Percentiles rank a stretch among this genome's conserved stretches.
phyloP scores from a whole-genome alignment of 2,329 filamentous ascomycete genomes.

The Fusarium sp. region DNA sequence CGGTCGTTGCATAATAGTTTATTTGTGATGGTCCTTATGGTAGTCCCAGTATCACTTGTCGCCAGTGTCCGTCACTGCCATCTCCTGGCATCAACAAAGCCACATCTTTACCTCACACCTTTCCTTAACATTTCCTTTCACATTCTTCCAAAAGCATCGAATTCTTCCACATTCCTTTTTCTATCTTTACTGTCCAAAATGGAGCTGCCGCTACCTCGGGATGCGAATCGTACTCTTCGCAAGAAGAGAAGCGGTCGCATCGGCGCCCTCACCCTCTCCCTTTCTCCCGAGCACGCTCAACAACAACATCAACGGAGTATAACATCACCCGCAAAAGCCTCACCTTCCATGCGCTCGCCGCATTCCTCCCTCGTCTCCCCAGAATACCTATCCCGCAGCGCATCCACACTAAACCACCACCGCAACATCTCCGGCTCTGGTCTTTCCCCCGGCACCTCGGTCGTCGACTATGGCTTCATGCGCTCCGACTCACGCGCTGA shows the following conservation, averaged over 20 bases:
- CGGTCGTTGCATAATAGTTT: not conserved
- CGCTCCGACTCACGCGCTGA: conserved; percentile 22
- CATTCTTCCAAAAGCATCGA: not conserved
- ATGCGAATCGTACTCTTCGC: conserved; percentile 17
- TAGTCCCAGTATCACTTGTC: conserved; percentile 7
- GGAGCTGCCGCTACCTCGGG: conserved; percentile 31
- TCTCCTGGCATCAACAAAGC: not conserved
- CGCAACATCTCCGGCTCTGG: conserved; percentile 17
- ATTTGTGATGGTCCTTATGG: not conserved
- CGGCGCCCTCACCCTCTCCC: conserved; percentile 28
- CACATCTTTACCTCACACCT: not conserved
- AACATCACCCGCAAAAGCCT: conserved; percentile 19
- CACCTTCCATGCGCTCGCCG: conserved; percentile 14
- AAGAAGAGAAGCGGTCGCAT: conserved; percentile 34
- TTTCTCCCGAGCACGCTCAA: conserved; percentile 26
- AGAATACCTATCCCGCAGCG: conserved; percentile 15
- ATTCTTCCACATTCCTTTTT: not conserved
- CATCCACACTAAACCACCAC: conserved; percentile 2
- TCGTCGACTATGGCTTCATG: conserved; percentile 33
- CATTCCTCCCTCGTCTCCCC: conserved; percentile 26
- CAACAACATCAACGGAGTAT: conserved; percentile 18
- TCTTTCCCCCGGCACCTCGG: conserved; percentile 16
- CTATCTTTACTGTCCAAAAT: not conserved
- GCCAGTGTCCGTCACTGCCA: conserved; percentile 25
- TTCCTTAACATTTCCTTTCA: not conserved